Evolutionary conservation across 164 flowering plant genomes (phyloP), one percentile per base, ranked within the genome.

Genomic region (Saururus chinensis): DNA sequence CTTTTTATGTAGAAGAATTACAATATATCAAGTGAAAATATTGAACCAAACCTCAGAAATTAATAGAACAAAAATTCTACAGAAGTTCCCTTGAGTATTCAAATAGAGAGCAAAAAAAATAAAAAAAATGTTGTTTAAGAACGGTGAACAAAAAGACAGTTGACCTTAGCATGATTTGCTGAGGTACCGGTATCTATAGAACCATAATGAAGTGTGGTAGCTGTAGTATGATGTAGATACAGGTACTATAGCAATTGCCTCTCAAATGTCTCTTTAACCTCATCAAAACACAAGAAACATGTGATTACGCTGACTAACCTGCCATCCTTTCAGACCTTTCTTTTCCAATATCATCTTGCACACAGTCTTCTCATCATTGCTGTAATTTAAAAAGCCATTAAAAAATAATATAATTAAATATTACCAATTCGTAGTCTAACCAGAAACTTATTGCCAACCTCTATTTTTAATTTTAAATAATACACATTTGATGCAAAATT

Each of bases 311-410:
- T 7, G 21, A 53, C 42, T 66, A 81, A 88, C 98, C 98, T 82
- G 96, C 74, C 73, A 84, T 23, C 92, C 95, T 69, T 64, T 70
- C 62, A 88, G 71, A 37, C 82, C 83, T 68, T 74, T 73, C 75
- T 82, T 85, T 51, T 85, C 92, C 72, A 88, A 61, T 68, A 92
- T 81, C 78, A 64, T 77, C 69, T 77, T 75, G 74, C 98, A 88
- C 14, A 87, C 87, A 60, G 59, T 73, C 66, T 79, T 84, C 70
- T 84, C 96, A 65, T 88, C 95, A 73, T 63, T 71, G 68, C 96
- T 88, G 91, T 64, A 53, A 78, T 23, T 51, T 68, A 21, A 19
- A 19, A 71, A 60, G 41, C 52, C 54, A 58, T 24, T 60, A n/a
- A 62, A 60, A 49, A 14, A 53, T 56, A 53, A 59, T 14, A 61